phyloP scores from a whole-genome alignment of 768 basidiomycete species.

The Mycena filopes region DNA sequence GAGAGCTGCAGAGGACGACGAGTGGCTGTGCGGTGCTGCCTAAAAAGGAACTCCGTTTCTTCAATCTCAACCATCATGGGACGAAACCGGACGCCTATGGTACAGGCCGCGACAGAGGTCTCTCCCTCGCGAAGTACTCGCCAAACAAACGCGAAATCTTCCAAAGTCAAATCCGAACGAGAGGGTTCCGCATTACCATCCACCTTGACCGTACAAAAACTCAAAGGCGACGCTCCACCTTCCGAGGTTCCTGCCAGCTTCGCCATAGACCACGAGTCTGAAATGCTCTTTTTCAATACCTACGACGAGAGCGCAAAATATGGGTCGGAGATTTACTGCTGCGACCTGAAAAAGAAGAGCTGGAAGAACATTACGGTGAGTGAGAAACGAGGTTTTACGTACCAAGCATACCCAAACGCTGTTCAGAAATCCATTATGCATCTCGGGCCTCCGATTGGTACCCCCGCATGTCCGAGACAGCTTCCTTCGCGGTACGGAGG shows the following conservation, averaged over 20 bases:
- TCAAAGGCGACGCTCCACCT: constrained; percentile 11
- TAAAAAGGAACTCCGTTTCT: too few species aligned
- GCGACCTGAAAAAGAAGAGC: constrained; percentile 2
- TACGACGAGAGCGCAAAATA: constrained; percentile 3
- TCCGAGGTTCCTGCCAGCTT: background rate
- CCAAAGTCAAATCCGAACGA: constrained; percentile 1
- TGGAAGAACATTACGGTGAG: constrained; percentile 21
- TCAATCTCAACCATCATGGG: background rate
- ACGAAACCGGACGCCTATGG: background rate
- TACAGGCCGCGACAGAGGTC: background rate
- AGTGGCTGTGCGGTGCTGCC: too few species aligned
- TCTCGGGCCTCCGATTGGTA: constrained; percentile 2
- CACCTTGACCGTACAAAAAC: background rate
- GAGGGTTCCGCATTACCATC: background rate
- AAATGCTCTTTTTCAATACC: constrained; percentile 18
- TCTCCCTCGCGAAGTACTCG: constrained; percentile 1
- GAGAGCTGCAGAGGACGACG: too few species aligned
- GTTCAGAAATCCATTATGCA: background rate
- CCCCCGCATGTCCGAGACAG: constrained; percentile 7
- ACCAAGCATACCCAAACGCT: background rate
- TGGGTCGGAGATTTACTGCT: constrained; percentile 7
- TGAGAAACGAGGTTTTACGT: too few species aligned
- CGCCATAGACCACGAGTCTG: constrained; percentile 5
- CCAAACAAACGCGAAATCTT: background rate
- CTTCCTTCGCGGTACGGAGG: constrained; percentile 21